Percentiles rank a stretch among this genome's conserved stretches.
Evolutionary conservation across 1,284 basidiomycete genomes (phyloP).

Genomic region (Malassezia globosa): DNA sequence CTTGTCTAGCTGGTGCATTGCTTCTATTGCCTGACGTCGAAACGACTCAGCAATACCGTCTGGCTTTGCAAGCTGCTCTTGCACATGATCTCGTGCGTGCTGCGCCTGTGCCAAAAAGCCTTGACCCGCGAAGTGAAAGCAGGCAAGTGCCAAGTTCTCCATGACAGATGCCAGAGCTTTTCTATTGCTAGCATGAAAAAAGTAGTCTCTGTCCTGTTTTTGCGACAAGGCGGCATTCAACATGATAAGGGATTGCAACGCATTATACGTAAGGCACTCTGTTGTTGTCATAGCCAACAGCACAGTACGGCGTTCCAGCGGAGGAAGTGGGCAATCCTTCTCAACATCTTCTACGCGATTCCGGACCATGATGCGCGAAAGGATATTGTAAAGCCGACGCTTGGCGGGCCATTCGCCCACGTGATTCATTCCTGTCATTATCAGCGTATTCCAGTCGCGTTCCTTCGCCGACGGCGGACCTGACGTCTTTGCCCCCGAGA

Average conservation of each 20-base stretch:
- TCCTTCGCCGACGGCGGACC: slow-evolving; percentile 3
- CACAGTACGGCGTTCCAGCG: slow-evolving; percentile 9
- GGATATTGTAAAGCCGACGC: slow-evolving; percentile 13
- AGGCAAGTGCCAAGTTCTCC: slow-evolving; percentile 20
- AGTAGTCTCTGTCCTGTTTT: slow-evolving; percentile 19
- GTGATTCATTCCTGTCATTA: not conserved
- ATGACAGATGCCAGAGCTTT: slow-evolving; percentile 15
- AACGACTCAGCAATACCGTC: not conserved
- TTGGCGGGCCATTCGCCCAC: slow-evolving; percentile 10
- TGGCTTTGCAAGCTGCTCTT: slow-evolving; percentile 5
- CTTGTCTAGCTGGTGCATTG: slow-evolving; percentile 8
- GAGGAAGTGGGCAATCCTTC: slow-evolving; percentile 18
- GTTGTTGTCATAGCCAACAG: not conserved
- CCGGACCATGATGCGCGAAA: slow-evolving; percentile 19
- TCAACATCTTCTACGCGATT: slow-evolving; percentile 21
- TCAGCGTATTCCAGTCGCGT: slow-evolving; percentile 17
- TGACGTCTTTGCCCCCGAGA: not conserved
- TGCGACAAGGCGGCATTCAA: slow-evolving; percentile 17
- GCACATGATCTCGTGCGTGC: slow-evolving; percentile 4
- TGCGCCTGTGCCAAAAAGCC: slow-evolving; percentile 11
- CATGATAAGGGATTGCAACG: slow-evolving; percentile 16
- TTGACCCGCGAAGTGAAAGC: slow-evolving; percentile 21
- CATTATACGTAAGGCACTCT: slow-evolving; percentile 21
- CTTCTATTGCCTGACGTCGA: slow-evolving; percentile 1
- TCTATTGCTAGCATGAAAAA: slow-evolving; percentile 19